A percentile compares a stretch with the other conserved stretches of the same genome.
Conservation (phyloP, 441 rosid genomes). For the Pelargonium myrrhifolium region DNA sequence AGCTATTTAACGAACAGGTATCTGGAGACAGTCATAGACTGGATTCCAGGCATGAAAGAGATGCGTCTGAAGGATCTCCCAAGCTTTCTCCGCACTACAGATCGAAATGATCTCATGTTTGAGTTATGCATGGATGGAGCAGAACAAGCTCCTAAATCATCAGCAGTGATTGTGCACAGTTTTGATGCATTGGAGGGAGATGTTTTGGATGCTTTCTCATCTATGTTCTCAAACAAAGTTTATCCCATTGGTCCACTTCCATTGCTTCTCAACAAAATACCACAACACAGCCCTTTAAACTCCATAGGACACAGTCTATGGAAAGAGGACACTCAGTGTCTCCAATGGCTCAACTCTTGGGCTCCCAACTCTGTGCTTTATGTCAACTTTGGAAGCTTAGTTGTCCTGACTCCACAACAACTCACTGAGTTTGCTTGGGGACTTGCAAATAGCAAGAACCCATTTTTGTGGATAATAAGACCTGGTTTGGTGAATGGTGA, state of each 20-base stretch:
- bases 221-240: background rate
- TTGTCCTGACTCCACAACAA: too few species aligned
- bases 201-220: slow-evolving; percentile 12
- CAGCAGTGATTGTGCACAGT: slow-evolving; percentile 7
- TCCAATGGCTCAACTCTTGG: slow-evolving; percentile 10
- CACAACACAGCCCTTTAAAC: background rate
- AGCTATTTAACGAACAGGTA: background rate
- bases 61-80: background rate
- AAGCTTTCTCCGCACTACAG: background rate
- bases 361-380: slow-evolving; percentile 12
- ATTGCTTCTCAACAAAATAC: slow-evolving; percentile 5
- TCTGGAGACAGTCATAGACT: slow-evolving; percentile 2
- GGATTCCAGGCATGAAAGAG: slow-evolving; percentile 9
- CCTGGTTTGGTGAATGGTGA: slow-evolving; percentile 34
- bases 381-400: too few species aligned
- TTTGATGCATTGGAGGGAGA: slow-evolving; percentile 13
- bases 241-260: slow-evolving; percentile 17
- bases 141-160: slow-evolving; percentile 8
- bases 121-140: background rate
- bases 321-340: slow-evolving; percentile 17
- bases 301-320: slow-evolving; percentile 10
- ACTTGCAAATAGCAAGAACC: slow-evolving; percentile 12
- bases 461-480: slow-evolving; percentile 21
- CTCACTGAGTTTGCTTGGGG: slow-evolving; percentile 14
- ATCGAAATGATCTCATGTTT: background rate